Percentiles rank a stretch among this genome's conserved stretches.
These are phyloP conservation scores for Paraurostyla sp. DNA, from an alignment of 73 alveolate genomes.

Conservation along the genomic window DNA sequence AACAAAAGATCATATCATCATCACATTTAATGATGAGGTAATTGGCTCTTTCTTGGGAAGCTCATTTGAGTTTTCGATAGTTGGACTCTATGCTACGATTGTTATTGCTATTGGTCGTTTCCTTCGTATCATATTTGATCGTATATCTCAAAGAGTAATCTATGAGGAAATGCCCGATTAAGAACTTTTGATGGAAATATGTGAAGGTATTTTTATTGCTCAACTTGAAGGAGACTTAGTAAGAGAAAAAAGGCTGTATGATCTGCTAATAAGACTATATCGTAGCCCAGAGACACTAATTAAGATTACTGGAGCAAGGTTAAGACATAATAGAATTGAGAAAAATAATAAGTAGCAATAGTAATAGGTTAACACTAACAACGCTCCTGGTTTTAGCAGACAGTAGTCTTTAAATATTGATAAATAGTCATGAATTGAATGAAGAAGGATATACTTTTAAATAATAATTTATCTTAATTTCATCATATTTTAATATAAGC, in stretches of 20 bases:
- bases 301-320: conserved; percentile 73
- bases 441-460: background rate
- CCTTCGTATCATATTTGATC: conserved; percentile 71
- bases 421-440: background rate
- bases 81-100: conserved; percentile 80
- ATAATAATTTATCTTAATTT: too few species aligned
- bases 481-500: too few species aligned
- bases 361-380: background rate
- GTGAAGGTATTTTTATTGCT: conserved; percentile 81
- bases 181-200: conserved; percentile 74
- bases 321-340: background rate
- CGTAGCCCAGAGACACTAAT: conserved; percentile 79
- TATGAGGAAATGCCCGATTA: conserved; percentile 82
- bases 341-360: background rate
- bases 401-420: background rate
- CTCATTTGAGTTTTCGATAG: conserved; percentile 57
- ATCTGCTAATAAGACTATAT: conserved; percentile 72
- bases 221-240: conserved; percentile 72
- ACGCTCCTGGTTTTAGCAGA: background rate
- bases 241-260: conserved; percentile 77
- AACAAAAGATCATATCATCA: background rate
- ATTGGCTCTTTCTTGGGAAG: conserved; percentile 49
- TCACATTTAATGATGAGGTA: conserved; percentile 41
- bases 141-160: conserved; percentile 73
- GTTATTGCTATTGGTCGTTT: conserved; percentile 81